Conservation (phyloP, 2,329 filamentous ascomycete species). For the Paecilomyces variotii region DNA sequence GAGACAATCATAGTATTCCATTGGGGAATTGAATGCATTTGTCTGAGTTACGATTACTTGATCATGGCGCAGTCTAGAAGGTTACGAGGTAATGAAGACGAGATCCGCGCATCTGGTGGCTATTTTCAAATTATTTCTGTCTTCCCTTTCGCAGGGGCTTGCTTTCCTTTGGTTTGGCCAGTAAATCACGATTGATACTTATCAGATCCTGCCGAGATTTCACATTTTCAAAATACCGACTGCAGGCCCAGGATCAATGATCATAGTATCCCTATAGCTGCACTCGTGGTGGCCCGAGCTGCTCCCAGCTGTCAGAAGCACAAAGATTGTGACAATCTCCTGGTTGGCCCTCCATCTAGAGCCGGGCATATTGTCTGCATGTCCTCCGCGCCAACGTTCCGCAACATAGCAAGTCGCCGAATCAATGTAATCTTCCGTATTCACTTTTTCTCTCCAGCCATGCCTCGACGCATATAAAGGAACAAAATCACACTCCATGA, state of each 20-base stretch:
- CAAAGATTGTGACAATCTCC: not conserved
- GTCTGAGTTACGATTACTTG: not conserved
- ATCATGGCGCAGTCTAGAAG: not conserved
- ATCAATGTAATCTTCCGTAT: not conserved
- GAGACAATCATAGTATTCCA: conserved; percentile 19
- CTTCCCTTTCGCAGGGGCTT: not conserved
- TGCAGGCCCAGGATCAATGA: not conserved
- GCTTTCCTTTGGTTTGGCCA: not conserved
- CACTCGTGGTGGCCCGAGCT: not conserved
- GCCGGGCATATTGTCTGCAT: not conserved
- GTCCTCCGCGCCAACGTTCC: not conserved
- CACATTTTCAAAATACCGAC: not conserved
- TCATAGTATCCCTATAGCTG: not conserved
- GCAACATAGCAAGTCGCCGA: not conserved
- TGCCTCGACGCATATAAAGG: not conserved
- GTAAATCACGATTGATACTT: not conserved
- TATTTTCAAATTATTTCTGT: not conserved
- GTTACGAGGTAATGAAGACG: not conserved
- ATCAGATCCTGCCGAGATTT: not conserved
- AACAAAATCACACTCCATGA: not conserved
- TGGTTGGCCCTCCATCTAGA: not conserved
- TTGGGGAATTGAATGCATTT: not conserved
- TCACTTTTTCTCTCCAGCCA: not conserved
- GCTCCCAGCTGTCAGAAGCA: not conserved
- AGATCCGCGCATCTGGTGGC: not conserved